Conservation (phyloP, 495 filamentous ascomycete genomes). For the Podospora fimiseda region DNA sequence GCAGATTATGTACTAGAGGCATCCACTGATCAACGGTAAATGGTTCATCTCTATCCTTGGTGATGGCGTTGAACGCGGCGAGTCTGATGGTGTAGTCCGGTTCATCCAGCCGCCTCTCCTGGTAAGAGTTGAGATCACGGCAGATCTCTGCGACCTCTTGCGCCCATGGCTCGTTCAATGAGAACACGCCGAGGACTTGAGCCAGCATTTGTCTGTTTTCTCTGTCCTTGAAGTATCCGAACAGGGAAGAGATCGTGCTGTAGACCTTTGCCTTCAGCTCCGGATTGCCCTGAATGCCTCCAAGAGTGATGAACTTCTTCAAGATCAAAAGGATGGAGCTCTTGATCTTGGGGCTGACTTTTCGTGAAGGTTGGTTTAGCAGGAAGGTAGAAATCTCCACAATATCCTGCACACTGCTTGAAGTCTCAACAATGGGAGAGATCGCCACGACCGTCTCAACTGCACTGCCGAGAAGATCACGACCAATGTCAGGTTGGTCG, state of each 20-base stretch:
- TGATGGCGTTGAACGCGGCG: slow-evolving; percentile 68
- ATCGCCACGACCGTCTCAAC: slow-evolving; percentile 71
- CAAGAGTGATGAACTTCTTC: slow-evolving; percentile 57
- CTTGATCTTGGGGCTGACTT: slow-evolving; percentile 79
- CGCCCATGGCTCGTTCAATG: slow-evolving; percentile 53
- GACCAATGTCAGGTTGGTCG: slow-evolving; percentile 52
- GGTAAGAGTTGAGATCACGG: slow-evolving; percentile 72
- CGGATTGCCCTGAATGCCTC: slow-evolving; percentile 60
- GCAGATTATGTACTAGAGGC: slow-evolving; percentile 83
- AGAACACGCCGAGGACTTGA: slow-evolving; percentile 63
- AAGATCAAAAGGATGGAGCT: slow-evolving; percentile 69
- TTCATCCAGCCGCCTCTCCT: slow-evolving; percentile 60
- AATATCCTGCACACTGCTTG: slow-evolving; percentile 61
- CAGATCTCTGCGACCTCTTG: slow-evolving; percentile 64
- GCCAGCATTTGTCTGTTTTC: slow-evolving; percentile 64
- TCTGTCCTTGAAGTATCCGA: slow-evolving; percentile 80
- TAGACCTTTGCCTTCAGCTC: slow-evolving; percentile 54
- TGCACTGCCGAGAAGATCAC: slow-evolving; percentile 64
- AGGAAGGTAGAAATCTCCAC: slow-evolving; percentile 72
- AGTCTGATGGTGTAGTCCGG: slow-evolving; percentile 81
- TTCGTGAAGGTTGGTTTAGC: slow-evolving; percentile 71
- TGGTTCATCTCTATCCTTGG: slow-evolving; percentile 41
- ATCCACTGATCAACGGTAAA: slow-evolving; percentile 77
- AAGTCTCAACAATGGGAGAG: slow-evolving; percentile 65
- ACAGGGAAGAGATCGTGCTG: slow-evolving; percentile 63